Evolutionary conservation across 2,329 filamentous ascomycete genomes (phyloP), one percentile per base, ranked within the genome.

Genomic region (Podosphaera aphanis): DNA sequence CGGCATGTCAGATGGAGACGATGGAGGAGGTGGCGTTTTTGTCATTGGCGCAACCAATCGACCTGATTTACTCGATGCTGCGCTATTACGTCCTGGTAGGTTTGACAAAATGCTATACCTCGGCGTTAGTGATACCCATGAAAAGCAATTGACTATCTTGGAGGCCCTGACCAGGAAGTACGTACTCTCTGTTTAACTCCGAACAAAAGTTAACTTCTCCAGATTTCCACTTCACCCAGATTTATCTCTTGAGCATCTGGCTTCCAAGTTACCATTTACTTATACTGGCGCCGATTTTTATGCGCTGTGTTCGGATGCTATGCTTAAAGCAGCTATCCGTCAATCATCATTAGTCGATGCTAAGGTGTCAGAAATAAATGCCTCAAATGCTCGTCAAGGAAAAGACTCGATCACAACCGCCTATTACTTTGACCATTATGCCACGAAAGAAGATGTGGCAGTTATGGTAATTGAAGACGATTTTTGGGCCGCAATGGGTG

Each of bases 41-140:
- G 90, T 95, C 23, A 93, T 98, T 53, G 88, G 90, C 48, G 88
- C 88, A 2, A 98, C 88, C 4, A 98, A 98, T 64, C 68, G 88
- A 50, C 90, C 90, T 0, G 90, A 98, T 65, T 65, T 95, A 46
- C 70, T 98, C 19, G 88, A 98, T 59, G 83, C 83, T 51, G 90
- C 88, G 3, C 66, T 98, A 48, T 67, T 95, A 39, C 74, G 88
- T 46, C 90, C 88, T 1, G 88, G 88, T 2, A 71, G 88, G 49
- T 95, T 98, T 61, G 90, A 98, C 60, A 95, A 95, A 67, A 93
- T 95, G 86, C 72, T 98, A 25, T 98, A 95, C 58, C 69, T 98
- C 11, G 90, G 90, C 31, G 85, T 98, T 7, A 92, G 84, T 6
- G 90, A 98, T 62, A 94, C 86, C 3, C 88, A 95, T 56, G 83